These are phyloP conservation scores for Oryza officinalis DNA, from an alignment of 176 grass and related monocot species.

Conservation along the genomic window DNA sequence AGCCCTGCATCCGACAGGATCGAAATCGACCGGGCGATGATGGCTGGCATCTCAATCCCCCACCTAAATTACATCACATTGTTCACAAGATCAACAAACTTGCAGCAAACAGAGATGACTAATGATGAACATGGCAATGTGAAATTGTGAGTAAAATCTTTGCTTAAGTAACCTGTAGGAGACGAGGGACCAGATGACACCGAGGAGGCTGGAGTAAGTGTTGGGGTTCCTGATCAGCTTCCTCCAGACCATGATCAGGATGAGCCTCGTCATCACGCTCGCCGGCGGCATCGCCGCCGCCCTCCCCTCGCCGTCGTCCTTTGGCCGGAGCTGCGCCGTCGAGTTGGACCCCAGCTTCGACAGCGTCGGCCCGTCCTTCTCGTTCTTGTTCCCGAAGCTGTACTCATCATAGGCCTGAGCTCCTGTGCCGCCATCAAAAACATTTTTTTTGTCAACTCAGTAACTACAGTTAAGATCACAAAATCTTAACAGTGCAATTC, in stretches of 20 bases:
- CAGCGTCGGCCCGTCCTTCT: constrained; percentile 64
- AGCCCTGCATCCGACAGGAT: constrained; percentile 89
- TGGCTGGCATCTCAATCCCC: constrained; percentile 86
- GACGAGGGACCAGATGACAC: constrained; percentile 87
- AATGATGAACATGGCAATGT: not conserved
- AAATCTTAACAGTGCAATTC: not conserved
- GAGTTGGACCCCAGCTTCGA: constrained; percentile 88
- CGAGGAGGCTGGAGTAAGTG: constrained; percentile 89
- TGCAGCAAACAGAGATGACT: not conserved
- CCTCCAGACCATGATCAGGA: constrained; percentile 96
- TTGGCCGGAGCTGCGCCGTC: constrained; percentile 73
- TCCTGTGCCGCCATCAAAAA: constrained; percentile 12
- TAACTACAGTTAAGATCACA: no score
- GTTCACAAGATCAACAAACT: not conserved
- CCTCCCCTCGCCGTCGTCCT: constrained; percentile 53
- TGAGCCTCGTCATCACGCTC: constrained; percentile 90
- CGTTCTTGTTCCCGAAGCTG: constrained; percentile 63
- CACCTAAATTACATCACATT: constrained; percentile 36
- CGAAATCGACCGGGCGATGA: constrained; percentile 73
- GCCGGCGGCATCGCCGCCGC: constrained; percentile 66
- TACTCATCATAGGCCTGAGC: constrained; percentile 60
- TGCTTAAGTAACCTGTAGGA: constrained; percentile 66
- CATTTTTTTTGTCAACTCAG: not conserved
- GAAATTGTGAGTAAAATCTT: not conserved
- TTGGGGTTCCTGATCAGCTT: constrained; percentile 93